Base-by-base conservation (phyloP, 2,329 filamentous ascomycete species). In the Trichoderma hamatum region DNA sequence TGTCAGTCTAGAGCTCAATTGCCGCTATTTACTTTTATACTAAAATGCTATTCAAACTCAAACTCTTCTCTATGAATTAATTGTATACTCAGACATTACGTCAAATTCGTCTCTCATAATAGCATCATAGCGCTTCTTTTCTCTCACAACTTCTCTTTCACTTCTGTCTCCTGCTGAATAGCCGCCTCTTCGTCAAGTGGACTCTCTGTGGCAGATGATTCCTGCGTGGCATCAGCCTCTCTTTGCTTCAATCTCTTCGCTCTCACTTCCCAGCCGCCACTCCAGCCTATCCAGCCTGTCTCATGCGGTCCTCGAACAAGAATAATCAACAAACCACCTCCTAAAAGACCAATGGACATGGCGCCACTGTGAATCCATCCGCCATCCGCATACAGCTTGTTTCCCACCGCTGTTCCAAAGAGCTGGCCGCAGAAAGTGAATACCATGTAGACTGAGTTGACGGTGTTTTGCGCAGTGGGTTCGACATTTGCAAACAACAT, bases 401-500 rank as follows among this genome's bases (percentile, higher is more conserved):
- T 87, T 0, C 87, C 86, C 5, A 87, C 86, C 1, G 86, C 83
- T 0, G 89, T 90, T 0, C 92, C 92, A 2, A 89, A 89, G 58
- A 96, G 73, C 80, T 96, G 92, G 0, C 92, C 92, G 32, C 86
- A 88, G 74, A 95, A 95, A 0, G 87, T 88, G 9, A 85, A 84
- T 0, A 94, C 84, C 92, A 95, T 96, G 75, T 93, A 96, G 1
- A 89, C 91, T 0, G 92, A 94, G 76, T 96, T 96, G 28, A 95
- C 86, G 3, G 92, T 80, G 78, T 94, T 96, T 5, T 91, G 81
- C 0, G 89, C 89, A 70, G 88, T 89, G 0, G 92, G 89, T 65
- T 91, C 90, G 26, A 95, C 88, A 1, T 82, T 80, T 73, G 92
- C 94, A 24, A 96, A 91, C 4, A 87, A 84, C 0, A 85, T 84